phyloP scores from a whole-genome alignment of 163 green algal species.

The Volvox carteri region DNA sequence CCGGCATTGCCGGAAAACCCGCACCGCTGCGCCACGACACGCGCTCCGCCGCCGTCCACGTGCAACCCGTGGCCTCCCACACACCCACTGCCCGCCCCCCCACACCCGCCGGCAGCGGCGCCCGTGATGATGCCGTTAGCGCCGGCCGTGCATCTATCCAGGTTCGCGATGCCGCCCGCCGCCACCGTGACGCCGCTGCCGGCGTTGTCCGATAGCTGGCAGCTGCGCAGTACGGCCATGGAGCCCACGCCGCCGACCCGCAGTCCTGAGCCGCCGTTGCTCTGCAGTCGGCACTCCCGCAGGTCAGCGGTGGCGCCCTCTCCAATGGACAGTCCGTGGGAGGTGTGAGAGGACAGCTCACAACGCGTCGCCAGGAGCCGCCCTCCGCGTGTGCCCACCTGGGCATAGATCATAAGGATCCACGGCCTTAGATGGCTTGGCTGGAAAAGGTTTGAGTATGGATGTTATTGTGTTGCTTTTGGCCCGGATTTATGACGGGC shows the following conservation, averaged over 20 bases:
- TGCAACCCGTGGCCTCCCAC: not conserved
- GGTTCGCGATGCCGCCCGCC: conserved; percentile 18
- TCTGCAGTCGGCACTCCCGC: conserved; percentile 1
- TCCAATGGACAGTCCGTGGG: conserved; percentile 2
- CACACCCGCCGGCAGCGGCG: not conserved
- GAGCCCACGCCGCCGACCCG: conserved; percentile 35
- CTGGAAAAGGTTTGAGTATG: too few species aligned
- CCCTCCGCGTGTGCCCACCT: conserved; percentile 46
- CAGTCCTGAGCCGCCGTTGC: not conserved
- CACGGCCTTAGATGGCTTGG: too few species aligned
- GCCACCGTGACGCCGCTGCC: not conserved
- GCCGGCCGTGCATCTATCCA: conserved; percentile 23
- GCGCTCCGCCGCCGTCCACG: conserved; percentile 23
- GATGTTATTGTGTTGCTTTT: too few species aligned
- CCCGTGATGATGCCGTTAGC: not conserved
- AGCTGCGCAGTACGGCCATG: conserved; percentile 39
- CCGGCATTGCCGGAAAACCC: not conserved
- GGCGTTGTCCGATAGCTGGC: conserved; percentile 2
- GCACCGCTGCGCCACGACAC: not conserved
- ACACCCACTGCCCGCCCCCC: not conserved
- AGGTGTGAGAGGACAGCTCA: not conserved
- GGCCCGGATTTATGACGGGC: too few species aligned
- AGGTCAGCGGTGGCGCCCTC: conserved; percentile 44
- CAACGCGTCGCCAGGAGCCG: conserved; percentile 28
- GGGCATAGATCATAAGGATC: not conserved